Percentiles rank a stretch among this genome's conserved stretches.
phyloP scores from a whole-genome alignment of 345 rosid species.

The rapeseed (Brassica napus) region Da-Ae NC_063443.1:18352501-18353000 shows the following conservation, averaged over 20 bases:
- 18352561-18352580: conserved; percentile 41
- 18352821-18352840: conserved; percentile 34
- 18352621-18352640: conserved; percentile 44
- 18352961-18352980: no score
- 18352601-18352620: conserved; percentile 53
- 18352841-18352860: conserved; percentile 32
- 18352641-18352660: conserved; percentile 45
- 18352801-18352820: conserved; percentile 32
- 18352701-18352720: conserved; percentile 40
- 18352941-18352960: no score
- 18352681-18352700: conserved; percentile 66
- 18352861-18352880: background rate
- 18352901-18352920: no score
- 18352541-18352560: conserved; percentile 50
- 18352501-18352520: conserved; percentile 53
- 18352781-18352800: conserved; percentile 35
- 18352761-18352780: conserved; percentile 16
- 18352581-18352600: conserved; percentile 22
- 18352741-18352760: conserved; percentile 11
- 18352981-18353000: no score
- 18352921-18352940: no score
- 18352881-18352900: no score
- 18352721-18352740: conserved; percentile 31
- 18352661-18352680: conserved; percentile 61
- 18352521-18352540: conserved; percentile 45